These are phyloP conservation scores for Capsicum baccatum DNA, from an alignment of 257 asterid species.

Conservation along the genomic window DNA sequence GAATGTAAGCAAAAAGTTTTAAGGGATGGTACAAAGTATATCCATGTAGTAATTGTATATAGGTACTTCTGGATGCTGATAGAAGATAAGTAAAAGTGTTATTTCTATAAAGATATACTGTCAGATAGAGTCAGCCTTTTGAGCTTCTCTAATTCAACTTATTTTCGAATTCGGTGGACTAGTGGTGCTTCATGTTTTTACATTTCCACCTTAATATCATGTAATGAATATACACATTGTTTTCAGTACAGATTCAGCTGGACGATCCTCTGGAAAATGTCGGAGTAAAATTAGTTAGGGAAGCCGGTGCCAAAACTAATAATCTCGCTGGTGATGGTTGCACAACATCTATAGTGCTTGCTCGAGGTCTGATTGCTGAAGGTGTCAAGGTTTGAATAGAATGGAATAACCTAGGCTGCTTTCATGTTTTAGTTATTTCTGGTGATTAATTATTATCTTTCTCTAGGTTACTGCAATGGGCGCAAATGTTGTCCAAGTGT, in stretches of 20 bases:
- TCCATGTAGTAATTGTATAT: neutral
- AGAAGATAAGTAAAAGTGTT: neutral
- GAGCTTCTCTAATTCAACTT: neutral
- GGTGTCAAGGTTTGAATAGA: conserved; percentile 69
- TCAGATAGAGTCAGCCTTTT: neutral
- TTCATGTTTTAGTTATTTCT: conserved; percentile 17
- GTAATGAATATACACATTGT: conserved; percentile 37
- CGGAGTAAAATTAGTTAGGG: conserved; percentile 86
- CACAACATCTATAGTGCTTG: conserved; percentile 80
- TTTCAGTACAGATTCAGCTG: conserved; percentile 80
- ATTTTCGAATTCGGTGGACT: neutral
- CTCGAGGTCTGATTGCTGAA: conserved; percentile 80
- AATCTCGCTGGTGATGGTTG: conserved; percentile 92
- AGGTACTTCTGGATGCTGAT: neutral
- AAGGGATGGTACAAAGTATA: neutral
- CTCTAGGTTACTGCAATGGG: conserved; percentile 78
- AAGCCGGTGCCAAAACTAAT: conserved; percentile 87
- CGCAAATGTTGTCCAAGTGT: conserved; percentile 72
- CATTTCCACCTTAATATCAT: conserved; percentile 25
- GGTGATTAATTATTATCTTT: conserved; percentile 26
- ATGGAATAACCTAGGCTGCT: conserved; percentile 12
- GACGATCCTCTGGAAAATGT: conserved; percentile 88
- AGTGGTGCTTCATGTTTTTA: neutral
- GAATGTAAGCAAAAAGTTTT: neutral
- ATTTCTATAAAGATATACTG: neutral